These are phyloP conservation scores for Pestalotiopsis sp. DNA, from an alignment of 2,329 filamentous ascomycete species.

Conservation along the genomic window DNA sequence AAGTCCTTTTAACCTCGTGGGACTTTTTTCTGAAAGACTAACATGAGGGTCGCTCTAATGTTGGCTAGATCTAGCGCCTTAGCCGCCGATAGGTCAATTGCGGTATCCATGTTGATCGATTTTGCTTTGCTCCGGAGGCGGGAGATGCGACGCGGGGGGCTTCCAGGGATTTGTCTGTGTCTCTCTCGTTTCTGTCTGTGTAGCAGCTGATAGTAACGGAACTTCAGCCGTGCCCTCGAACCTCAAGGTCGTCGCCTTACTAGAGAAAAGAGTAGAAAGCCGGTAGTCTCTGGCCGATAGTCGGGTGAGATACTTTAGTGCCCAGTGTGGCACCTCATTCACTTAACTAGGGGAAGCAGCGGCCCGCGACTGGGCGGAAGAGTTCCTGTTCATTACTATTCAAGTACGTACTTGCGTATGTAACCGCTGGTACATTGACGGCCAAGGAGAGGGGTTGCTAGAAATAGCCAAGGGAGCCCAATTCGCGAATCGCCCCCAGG, in stretches of 20 bases:
- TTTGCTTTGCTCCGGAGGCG: background rate
- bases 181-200: background rate
- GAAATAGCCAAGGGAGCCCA: background rate
- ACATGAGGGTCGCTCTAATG: conserved; percentile 95
- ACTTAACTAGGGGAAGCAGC: background rate
- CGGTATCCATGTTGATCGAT: conserved; percentile 71
- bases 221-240: background rate
- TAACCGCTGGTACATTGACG: background rate
- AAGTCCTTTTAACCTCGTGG: conserved; percentile 3
- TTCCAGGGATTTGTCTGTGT: background rate
- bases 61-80: conserved; percentile 87
- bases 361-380: background rate
- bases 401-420: background rate
- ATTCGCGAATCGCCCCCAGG: background rate
- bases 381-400: background rate
- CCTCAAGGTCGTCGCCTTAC: background rate
- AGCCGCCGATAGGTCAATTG: conserved; percentile 82
- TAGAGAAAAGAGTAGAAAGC: background rate
- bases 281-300: background rate
- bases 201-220: background rate
- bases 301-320: background rate
- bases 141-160: background rate
- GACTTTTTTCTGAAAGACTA: conserved; percentile 34
- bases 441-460: background rate
- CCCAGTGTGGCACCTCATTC: background rate